Conservation (phyloP, 306 rosid species). For the Cucurbita maxima region DNA sequence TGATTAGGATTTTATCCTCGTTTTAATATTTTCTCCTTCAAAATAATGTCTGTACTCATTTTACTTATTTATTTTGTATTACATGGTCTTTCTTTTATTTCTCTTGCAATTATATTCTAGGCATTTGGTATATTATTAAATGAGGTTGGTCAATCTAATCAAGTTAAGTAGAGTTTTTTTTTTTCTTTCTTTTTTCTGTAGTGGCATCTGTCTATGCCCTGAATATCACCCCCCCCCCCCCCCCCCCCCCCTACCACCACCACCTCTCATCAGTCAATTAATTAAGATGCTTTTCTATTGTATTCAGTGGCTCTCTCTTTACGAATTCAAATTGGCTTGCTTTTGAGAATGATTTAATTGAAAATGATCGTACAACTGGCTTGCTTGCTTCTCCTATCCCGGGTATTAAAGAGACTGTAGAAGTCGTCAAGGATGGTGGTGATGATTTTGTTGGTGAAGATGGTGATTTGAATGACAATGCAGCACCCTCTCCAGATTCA, state of each 20-base stretch:
- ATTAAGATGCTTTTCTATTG: slow-evolving; percentile 4
- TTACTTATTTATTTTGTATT: neutral
- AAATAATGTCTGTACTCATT: neutral
- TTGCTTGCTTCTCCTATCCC: slow-evolving; percentile 63
- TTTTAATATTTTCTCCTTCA: neutral
- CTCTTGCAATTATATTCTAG: neutral
- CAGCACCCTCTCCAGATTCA: slow-evolving; percentile 54
- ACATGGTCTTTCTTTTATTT: neutral
- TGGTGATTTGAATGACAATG: slow-evolving; percentile 74
- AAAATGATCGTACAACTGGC: slow-evolving; percentile 58
- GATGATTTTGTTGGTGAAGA: slow-evolving; percentile 57
- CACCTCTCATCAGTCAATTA: neutral
- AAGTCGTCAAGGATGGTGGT: slow-evolving; percentile 18
- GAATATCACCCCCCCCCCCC: neutral
- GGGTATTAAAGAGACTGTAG: slow-evolving; percentile 33
- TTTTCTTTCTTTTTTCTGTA: neutral
- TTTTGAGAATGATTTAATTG: slow-evolving; percentile 58
- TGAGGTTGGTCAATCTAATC: neutral
- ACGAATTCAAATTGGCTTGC: slow-evolving; percentile 99
- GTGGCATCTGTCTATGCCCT: neutral
- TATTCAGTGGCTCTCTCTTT: slow-evolving; percentile 77
- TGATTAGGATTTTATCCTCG: neutral
- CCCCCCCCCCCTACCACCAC: too few relatives aligned
- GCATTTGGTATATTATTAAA: neutral
- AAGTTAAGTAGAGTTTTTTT: neutral